These are phyloP conservation scores for Calocybe gambosa DNA, from an alignment of 1,284 basidiomycete genomes.

Conservation along the genomic window DNA sequence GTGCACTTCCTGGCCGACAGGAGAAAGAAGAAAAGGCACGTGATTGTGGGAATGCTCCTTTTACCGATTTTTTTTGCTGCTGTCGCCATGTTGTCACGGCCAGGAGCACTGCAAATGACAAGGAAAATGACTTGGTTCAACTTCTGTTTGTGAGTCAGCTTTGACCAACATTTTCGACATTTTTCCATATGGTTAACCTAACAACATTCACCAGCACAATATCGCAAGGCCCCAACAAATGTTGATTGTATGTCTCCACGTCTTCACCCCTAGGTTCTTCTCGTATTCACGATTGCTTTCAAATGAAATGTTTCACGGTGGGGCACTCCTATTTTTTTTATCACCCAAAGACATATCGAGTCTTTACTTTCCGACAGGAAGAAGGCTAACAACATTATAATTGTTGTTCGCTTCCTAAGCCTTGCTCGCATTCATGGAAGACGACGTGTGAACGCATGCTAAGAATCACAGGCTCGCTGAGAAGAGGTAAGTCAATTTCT, in stretches of 20 bases:
- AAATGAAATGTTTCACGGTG: not conserved
- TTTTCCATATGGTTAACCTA: not conserved
- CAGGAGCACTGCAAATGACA: constrained; percentile 9
- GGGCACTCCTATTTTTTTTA: not conserved
- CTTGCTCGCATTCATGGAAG: no score
- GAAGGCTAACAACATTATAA: not conserved
- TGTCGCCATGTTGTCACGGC: constrained; percentile 7
- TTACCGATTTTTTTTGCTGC: constrained; percentile 6
- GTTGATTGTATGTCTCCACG: not conserved
- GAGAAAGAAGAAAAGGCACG: no score
- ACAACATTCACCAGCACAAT: not conserved
- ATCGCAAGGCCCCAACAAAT: not conserved
- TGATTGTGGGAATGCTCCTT: constrained; percentile 6
- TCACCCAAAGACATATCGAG: not conserved
- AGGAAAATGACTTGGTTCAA: not conserved
- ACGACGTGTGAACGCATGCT: no score
- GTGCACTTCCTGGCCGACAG: no score
- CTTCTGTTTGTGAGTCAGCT: no score
- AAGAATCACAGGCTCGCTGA: no score
- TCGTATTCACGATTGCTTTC: not conserved
- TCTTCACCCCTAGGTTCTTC: not conserved
- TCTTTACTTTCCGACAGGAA: not conserved
- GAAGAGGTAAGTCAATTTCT: no score
- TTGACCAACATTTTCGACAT: not conserved
- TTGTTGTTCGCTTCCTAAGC: not conserved